Base-by-base conservation (phyloP, 2,329 filamentous ascomycete genomes). In the Colletotrichum limetticola region DNA sequence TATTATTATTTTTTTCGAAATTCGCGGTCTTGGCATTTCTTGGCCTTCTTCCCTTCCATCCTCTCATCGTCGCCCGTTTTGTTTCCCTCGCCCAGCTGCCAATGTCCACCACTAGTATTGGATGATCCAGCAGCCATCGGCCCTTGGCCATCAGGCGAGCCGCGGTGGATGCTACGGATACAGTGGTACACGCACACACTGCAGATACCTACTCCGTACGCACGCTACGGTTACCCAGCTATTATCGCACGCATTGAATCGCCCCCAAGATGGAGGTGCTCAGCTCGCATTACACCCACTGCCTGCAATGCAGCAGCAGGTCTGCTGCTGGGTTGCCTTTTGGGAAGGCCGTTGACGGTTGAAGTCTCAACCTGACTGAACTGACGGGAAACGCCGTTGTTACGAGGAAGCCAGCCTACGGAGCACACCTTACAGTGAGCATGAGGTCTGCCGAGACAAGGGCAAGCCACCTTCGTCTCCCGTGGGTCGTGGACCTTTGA, bases 21-120 rank as follows among this genome's bases (percentile, higher is more conserved):
- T 66, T 71, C 67, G 30, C 55, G 35, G 61, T 52, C 71, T 73
- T 73, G 71, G 71, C 71, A 61, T 73, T 71, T 66, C 61, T 71
- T 73, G 66, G 71, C 66, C 35, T 35, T 52, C 52, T 61, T 66
- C 60, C 71, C 46, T 66, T 71, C 66, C 60, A 69, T 46, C 70
- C 60, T 70, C 53, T 70, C 60, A 59, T 70, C 53, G 68, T 66
- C 56, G 55, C 32, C 66, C 53, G 62, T 66, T 66, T 66, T 56
- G 56, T 71, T 71, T 67, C 60, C 24, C 32, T 46, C 16, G 12
- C 14, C 62, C 14, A 56, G 30, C 26, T 56, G 42, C 52, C 19
- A n/a, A 22, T 22, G 59, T 37, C 52, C 37, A 35, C 57, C 49
- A 42, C 30, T 42, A 19, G 14, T 6, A 19, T 42, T 42, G 37